phyloP scores from a whole-genome alignment of 176 grass and related monocot genomes.

The Echinochloa phyllopogon region DNA sequence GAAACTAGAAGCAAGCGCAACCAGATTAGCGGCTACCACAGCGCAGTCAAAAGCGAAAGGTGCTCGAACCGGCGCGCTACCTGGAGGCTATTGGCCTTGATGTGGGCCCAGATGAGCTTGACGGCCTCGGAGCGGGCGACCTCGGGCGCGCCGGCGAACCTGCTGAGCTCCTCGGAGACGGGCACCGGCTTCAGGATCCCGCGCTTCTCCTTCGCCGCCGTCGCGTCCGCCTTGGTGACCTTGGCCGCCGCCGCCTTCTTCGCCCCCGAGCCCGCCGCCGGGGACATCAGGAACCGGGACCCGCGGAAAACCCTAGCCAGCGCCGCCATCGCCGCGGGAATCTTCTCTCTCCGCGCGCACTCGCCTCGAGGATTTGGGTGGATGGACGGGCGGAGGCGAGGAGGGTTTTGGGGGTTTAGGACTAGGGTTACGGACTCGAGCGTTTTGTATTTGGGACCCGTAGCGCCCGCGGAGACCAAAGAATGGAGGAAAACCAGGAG shows the following conservation, averaged over 20 bases:
- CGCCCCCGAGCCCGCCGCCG: conserved; percentile 41
- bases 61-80: conserved; percentile 21
- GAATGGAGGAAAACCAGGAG: background rate
- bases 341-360: background rate
- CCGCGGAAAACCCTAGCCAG: conserved; percentile 61
- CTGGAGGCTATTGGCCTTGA: conserved; percentile 87
- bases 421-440: conserved; percentile 46
- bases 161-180: conserved; percentile 64
- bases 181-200: conserved; percentile 53
- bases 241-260: conserved; percentile 13
- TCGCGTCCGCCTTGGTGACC: background rate
- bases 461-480: background rate
- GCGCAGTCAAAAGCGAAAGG: background rate
- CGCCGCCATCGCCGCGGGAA: conserved; percentile 43
- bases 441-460: conserved; percentile 32
- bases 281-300: conserved; percentile 65
- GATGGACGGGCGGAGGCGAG: background rate
- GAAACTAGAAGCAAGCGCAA: background rate
- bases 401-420: conserved; percentile 59
- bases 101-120: conserved; percentile 84
- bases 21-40: background rate
- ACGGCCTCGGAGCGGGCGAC: conserved; percentile 60
- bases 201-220: conserved; percentile 12
- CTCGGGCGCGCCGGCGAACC: conserved; percentile 63
- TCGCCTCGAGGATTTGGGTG: background rate